A percentile compares a stretch with the other conserved stretches of the same genome.
phyloP scores from a whole-genome alignment of 179 eudicot genomes.

The Nepenthes alata region DNA sequence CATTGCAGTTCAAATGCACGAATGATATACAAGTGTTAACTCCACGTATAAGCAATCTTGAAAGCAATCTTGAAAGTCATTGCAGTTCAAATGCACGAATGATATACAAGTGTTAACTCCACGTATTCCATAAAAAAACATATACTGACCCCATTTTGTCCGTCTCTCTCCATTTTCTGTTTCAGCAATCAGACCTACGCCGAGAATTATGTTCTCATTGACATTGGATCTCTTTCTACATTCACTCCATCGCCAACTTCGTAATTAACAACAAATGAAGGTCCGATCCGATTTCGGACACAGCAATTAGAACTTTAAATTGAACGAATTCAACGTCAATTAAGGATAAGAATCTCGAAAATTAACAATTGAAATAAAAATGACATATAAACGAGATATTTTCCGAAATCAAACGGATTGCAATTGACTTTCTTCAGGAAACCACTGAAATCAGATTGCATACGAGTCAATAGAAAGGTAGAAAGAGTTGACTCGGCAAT shows the following conservation, averaged over 20 bases:
- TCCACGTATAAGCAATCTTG: too few species aligned
- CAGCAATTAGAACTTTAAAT: neutral
- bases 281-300: neutral
- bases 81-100: neutral
- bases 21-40: neutral
- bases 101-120: too few species aligned
- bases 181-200: neutral
- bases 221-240: neutral
- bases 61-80: too few species aligned
- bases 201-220: neutral
- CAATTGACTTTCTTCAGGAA: too few species aligned
- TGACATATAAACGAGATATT: too few species aligned
- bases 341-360: too few species aligned
- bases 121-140: neutral
- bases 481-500: too few species aligned
- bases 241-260: neutral
- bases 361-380: too few species aligned
- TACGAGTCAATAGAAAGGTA: too few species aligned
- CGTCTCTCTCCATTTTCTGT: neutral
- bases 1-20: neutral
- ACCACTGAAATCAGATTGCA: too few species aligned
- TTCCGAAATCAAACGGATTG: too few species aligned
- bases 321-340: too few species aligned
- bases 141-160: conserved; percentile 32
- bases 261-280: neutral